Evolutionary conservation across 2,329 filamentous ascomycete species (phyloP).

Genomic region (Tympanopsis confertula): DNA sequence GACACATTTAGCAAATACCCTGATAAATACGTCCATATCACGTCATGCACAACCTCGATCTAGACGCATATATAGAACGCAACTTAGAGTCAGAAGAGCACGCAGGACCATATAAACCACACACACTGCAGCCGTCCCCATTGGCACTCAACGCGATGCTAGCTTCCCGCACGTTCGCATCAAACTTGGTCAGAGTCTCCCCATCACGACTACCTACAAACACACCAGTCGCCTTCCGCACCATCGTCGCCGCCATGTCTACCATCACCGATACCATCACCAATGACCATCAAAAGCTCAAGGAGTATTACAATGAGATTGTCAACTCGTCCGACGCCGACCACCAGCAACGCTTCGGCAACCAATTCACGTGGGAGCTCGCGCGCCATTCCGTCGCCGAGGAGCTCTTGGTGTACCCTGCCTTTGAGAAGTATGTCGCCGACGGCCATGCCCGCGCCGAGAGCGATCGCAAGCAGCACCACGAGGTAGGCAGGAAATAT

Average conservation of each 20-base stretch:
- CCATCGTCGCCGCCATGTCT: conserved; percentile 3
- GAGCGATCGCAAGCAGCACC: conserved; percentile 33
- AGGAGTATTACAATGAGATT: conserved; percentile 28
- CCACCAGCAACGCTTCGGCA: conserved; percentile 26
- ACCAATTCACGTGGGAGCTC: conserved; percentile 35
- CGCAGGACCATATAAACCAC: too few species aligned
- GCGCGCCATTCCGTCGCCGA: conserved; percentile 34
- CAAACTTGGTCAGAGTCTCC: too few species aligned
- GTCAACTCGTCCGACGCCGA: conserved; percentile 19
- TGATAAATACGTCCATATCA: too few species aligned
- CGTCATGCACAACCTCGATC: too few species aligned
- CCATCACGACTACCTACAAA: too few species aligned
- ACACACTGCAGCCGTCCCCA: too few species aligned
- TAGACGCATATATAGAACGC: too few species aligned
- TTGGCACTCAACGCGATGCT: too few species aligned
- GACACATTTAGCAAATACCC: too few species aligned
- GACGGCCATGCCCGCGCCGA: conserved; percentile 30
- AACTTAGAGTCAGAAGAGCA: too few species aligned
- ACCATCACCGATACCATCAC: conserved; percentile 19
- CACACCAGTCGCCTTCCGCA: too few species aligned
- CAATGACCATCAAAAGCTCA: conserved; percentile 22
- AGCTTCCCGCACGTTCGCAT: too few species aligned
- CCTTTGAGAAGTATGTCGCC: conserved; percentile 33
- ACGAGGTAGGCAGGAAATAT: conserved; percentile 17
- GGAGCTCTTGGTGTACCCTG: conserved; percentile 40